Base-by-base conservation (phyloP, 2,329 filamentous ascomycete species). In the Fusarium newnesense region DNA sequence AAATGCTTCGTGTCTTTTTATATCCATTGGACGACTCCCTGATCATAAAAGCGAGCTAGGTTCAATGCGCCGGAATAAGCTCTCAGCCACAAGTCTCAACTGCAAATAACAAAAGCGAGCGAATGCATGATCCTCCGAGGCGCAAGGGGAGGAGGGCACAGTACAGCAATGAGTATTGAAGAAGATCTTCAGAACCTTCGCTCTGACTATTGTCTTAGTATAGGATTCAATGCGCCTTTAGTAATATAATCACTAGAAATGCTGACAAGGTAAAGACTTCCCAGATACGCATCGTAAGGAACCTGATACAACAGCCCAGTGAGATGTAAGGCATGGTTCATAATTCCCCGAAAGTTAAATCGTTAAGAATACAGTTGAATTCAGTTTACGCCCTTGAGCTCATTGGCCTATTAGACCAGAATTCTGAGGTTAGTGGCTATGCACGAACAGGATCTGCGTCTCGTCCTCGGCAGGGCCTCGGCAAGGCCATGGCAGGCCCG, bases 321-420 rank as follows among this genome's bases (percentile, higher is more conserved):
- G 9, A 2, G 7, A 32, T 24, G 10, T 2, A 6, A 13, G 13
- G 19, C 15, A 21, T 0, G 8, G 5, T 4, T 28, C 5, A 24
- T 24, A 18, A 8, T n/a, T 49, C 46, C 21, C 21, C 10, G 1
- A 7, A 2, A 18, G 9, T 4, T 30, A 3, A 2, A 18, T 16
- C 7, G 3, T 0, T 3, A 32, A n/a, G 0, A 5, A 32, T 7
- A 18, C 10, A 6, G 0, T 16, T 5, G 10, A 10, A 9, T 9
- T 6, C 1, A n/a, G 0, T 30, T 2, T 3, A 11, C 8, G 3
- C 28, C 11, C 4, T n/a, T 0, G 1, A 7, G 9, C 28, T 1
- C n/a, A 7, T 12, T 0, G 18, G 1, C 30, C 4, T 15, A 9
- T 12, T 24, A 13, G 2, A 13, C 3, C 2, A n/a, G 21, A 2